A percentile compares a stretch with the other conserved stretches of the same genome.
Evolutionary conservation across 225 moss, liverwort and hornwort species (phyloP).

Genomic region (Bryoerythrophyllum caledonicum): DNA sequence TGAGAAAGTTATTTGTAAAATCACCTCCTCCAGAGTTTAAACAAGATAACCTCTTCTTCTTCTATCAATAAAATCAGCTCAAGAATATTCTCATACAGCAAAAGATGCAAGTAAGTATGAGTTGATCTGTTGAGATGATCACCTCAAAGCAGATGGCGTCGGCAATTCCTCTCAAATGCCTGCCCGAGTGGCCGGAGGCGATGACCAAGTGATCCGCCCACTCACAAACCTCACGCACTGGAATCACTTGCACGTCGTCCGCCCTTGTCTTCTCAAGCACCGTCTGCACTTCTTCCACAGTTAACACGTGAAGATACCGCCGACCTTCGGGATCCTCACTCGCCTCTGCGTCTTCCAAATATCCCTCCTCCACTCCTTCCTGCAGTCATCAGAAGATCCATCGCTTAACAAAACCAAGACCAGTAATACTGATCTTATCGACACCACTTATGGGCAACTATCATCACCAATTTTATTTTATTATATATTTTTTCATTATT

Average conservation of each 20-base stretch:
- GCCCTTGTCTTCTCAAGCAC: constrained; percentile 80
- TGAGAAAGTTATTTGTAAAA: not conserved
- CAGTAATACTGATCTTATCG: too few species aligned
- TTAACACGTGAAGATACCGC: constrained; percentile 69
- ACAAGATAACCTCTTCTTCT: too few species aligned
- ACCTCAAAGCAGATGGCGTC: constrained; percentile 89
- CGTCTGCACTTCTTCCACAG: constrained; percentile 56
- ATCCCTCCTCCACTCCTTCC: constrained; percentile 37
- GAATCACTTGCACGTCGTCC: constrained; percentile 67
- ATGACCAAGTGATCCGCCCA: constrained; percentile 82
- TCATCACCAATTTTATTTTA: not conserved
- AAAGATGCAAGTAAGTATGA: not conserved
- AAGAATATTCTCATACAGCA: not conserved
- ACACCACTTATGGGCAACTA: not conserved
- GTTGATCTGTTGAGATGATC: not conserved
- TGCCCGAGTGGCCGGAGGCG: constrained; percentile 74
- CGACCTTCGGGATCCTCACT: constrained; percentile 38
- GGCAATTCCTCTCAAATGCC: constrained; percentile 81
- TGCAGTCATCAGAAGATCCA: constrained; percentile 18
- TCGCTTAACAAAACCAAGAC: not conserved
- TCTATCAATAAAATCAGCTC: not conserved
- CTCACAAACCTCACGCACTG: constrained; percentile 74
- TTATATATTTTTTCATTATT: too few species aligned
- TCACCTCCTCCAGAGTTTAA: constrained; percentile 39
- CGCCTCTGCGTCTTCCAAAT: constrained; percentile 39